Conservation (phyloP, 2,329 filamentous ascomycete genomes). For the Colletotrichum sp. region DNA sequence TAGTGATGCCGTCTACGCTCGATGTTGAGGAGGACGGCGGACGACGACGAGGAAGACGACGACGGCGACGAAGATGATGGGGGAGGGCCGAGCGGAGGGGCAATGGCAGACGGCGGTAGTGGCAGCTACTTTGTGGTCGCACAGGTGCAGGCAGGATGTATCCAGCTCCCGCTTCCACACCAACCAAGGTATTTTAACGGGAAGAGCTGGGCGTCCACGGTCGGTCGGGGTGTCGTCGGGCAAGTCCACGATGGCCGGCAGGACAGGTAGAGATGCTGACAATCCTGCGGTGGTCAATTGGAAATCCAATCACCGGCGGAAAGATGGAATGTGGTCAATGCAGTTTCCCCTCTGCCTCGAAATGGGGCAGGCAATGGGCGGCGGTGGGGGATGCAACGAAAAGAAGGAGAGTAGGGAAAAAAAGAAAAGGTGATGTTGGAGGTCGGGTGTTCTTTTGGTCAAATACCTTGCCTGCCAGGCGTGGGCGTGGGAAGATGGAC, state of each 20-base stretch:
- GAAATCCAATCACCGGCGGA: not conserved
- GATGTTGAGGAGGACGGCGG: not conserved
- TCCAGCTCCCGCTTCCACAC: constrained; percentile 17
- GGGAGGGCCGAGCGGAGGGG: constrained; percentile 7
- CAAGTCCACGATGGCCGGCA: not conserved
- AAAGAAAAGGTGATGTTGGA: not conserved
- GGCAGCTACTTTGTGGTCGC: not conserved
- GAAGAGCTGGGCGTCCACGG: not conserved
- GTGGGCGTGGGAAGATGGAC: not conserved
- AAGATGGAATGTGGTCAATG: not conserved
- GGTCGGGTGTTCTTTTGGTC: not conserved
- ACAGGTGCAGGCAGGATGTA: not conserved
- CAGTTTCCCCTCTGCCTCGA: not conserved
- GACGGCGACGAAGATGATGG: not conserved
- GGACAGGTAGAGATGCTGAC: not conserved
- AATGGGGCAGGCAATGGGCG: not conserved
- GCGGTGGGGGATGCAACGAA: not conserved
- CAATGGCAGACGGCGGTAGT: not conserved
- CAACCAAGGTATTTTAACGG: not conserved
- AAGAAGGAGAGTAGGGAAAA: not conserved
- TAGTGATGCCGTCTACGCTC: not conserved
- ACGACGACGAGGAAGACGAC: not conserved
- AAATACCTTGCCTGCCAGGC: not conserved
- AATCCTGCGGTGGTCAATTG: not conserved
- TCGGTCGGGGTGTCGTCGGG: not conserved